A percentile compares a stretch with the other conserved stretches of the same genome.
Evolutionary conservation across 2,329 filamentous ascomycete genomes (phyloP).

Genomic region (Colletotrichum somersetense): DNA sequence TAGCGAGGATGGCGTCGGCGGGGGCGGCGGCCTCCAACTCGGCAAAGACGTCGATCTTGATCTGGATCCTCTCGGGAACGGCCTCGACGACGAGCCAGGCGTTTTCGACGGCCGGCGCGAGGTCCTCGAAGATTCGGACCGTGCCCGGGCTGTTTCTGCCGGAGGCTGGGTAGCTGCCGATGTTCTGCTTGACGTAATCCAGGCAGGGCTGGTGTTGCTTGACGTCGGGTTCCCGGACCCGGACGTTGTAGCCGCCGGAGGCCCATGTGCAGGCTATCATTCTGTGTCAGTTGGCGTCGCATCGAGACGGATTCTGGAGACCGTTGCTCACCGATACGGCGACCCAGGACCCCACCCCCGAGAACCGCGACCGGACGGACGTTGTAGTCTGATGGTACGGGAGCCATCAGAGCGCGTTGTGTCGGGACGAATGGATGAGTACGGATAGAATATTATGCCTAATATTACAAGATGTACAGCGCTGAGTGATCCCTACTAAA

Average conservation of each 20-base stretch:
- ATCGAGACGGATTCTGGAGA: too few species aligned
- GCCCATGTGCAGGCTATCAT: conserved; percentile 52
- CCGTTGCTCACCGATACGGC: conserved; percentile 49
- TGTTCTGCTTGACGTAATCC: conserved; percentile 55
- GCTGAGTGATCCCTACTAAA: too few species aligned
- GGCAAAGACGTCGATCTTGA: conserved; percentile 63
- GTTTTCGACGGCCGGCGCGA: conserved; percentile 56
- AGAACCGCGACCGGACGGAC: conserved; percentile 53
- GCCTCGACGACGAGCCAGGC: conserved; percentile 68
- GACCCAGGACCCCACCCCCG: conserved; percentile 58
- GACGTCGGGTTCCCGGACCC: conserved; percentile 56
- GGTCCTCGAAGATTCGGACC: conserved; percentile 50
- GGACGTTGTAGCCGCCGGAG: conserved; percentile 57
- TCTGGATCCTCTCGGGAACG: conserved; percentile 62
- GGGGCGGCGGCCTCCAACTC: conserved; percentile 59
- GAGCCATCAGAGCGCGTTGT: conserved; percentile 37
- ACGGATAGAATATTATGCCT: conserved; percentile 1
- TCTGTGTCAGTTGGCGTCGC: neutral
- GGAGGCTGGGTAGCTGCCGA: conserved; percentile 47
- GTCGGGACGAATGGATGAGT: neutral
- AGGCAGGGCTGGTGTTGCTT: conserved; percentile 53
- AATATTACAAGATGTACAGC: neutral
- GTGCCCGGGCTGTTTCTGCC: conserved; percentile 44
- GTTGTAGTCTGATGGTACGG: conserved; percentile 43
- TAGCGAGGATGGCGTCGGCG: conserved; percentile 61